Conservation (phyloP, 148 eudicot genomes). For the Vaccinium myrtillus region DNA sequence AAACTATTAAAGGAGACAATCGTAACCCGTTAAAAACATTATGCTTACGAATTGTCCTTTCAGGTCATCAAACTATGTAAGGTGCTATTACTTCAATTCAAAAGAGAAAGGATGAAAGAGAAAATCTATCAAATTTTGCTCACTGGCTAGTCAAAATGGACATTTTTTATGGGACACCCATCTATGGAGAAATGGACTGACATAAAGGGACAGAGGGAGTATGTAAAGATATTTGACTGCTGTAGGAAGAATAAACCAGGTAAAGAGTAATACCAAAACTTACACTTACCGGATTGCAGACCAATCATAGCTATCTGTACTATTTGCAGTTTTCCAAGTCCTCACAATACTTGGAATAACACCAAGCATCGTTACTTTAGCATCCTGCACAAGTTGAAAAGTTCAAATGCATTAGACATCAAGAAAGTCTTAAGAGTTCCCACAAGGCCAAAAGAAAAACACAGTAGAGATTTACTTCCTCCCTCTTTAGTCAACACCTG, state of each 20-base stretch:
- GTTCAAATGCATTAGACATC: slow-evolving; percentile 9
- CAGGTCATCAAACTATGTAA: background rate
- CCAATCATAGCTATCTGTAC: slow-evolving; percentile 80
- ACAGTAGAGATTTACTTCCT: background rate
- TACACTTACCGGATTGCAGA: slow-evolving; percentile 75
- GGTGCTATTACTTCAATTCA: background rate
- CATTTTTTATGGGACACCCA: background rate
- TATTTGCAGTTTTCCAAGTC: slow-evolving; percentile 74
- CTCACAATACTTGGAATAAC: slow-evolving; percentile 93
- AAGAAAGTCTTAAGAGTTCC: background rate
- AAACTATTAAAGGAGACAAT: background rate
- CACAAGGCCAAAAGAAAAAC: background rate
- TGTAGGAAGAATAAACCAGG: background rate
- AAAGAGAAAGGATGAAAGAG: background rate
- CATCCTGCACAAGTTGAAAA: slow-evolving; percentile 57
- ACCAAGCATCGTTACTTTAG: slow-evolving; percentile 91
- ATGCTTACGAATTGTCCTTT: background rate
- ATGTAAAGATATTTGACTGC: slow-evolving; percentile 1
- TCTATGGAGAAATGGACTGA: background rate
- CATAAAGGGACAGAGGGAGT: background rate
- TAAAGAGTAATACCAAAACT: background rate
- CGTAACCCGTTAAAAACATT: background rate
- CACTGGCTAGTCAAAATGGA: background rate
- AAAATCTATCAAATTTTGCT: background rate
- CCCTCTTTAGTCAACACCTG: background rate